Base-by-base conservation (phyloP, 257 asterid species). In the Scutellaria minor region DNA sequence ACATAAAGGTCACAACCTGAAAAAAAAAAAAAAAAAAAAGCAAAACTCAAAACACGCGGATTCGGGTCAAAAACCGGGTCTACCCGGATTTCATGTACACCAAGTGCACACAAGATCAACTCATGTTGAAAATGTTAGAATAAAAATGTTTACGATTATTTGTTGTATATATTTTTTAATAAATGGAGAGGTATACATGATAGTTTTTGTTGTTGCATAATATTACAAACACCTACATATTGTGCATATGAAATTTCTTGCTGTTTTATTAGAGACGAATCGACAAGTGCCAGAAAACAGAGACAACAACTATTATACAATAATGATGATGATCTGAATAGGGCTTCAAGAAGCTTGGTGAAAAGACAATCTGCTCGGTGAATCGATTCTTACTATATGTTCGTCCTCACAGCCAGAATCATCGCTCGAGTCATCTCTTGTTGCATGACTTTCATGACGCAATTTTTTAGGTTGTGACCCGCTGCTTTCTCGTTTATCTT, bases 361-460 rank as follows among this genome's bases (percentile, higher is more conserved):
- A 41, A 89, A 91, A 24, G 95, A 89, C 37, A 87, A 88, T 39
- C 70, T 80, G 83, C 98, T 95, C 6, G 89, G 96, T 1, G 98
- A 85, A 70, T 91, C 95, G 61, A 95, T 92, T 75, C 95, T 87
- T 7, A 95, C 57, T 5, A 95, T 75, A 55, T 84, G 90, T 42
- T 91, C 97, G 24, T 91, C 97, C 82, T 94, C 97, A 14, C 81
- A 70, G 45, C 94, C 97, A 20, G 98, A 93, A 54, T 95, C 99
- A 68, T 90, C 97, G 58, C 97, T 91, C 8, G 88, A 85, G 47
- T 88, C 85, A 6, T 75, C 92, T 79, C 77, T 56, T 46, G 20
- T 66, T 42, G 66, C 64, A 5, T 6, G 79, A 64, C 61, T 82
- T 77, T 78, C 82, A 37, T 9, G 64, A n/a, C 44, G 68, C 15